Conservation (phyloP, 768 basidiomycete species). For the Xanthoconium stramineum region DNA sequence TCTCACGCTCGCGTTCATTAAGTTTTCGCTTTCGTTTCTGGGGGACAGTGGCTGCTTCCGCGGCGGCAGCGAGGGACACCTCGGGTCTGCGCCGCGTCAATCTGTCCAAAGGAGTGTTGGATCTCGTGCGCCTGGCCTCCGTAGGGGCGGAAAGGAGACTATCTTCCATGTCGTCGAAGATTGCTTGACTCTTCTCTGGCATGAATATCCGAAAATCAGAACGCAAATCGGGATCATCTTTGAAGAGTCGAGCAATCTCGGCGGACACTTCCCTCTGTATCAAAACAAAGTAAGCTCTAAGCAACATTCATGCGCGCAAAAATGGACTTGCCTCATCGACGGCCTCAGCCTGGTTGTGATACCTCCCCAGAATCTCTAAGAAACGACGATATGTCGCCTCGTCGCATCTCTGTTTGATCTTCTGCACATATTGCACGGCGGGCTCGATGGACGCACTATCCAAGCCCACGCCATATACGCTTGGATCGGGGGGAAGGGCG, state of each 20-base stretch:
- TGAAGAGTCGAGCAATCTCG: slow-evolving; percentile 67
- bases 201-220: slow-evolving; percentile 75
- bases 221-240: slow-evolving; percentile 70
- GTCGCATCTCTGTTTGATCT: slow-evolving; percentile 93
- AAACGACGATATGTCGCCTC: slow-evolving; percentile 83
- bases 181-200: slow-evolving; percentile 54
- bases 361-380: slow-evolving; percentile 67
- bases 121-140: slow-evolving; percentile 33
- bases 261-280: slow-evolving; percentile 58
- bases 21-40: slow-evolving; percentile 70
- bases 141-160: slow-evolving; percentile 26
- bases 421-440: slow-evolving; percentile 93
- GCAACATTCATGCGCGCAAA: slow-evolving; percentile 1
- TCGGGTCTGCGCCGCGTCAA: slow-evolving; percentile 47
- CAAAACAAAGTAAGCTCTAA: neutral
- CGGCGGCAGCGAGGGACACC: slow-evolving; percentile 39
- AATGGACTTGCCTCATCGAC: slow-evolving; percentile 52
- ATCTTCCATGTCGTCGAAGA: slow-evolving; percentile 44
- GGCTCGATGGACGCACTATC: slow-evolving; percentile 57
- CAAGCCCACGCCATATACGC: slow-evolving; percentile 29
- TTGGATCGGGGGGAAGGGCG: slow-evolving; percentile 18
- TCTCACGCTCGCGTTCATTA: slow-evolving; percentile 40
- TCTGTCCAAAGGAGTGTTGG: slow-evolving; percentile 32
- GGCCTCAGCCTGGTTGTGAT: slow-evolving; percentile 57
- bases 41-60: slow-evolving; percentile 42